A percentile compares a stretch with the other conserved stretches of the same genome.
Conservation (phyloP, 441 rosid genomes). For the Brassica balearica region DNA sequence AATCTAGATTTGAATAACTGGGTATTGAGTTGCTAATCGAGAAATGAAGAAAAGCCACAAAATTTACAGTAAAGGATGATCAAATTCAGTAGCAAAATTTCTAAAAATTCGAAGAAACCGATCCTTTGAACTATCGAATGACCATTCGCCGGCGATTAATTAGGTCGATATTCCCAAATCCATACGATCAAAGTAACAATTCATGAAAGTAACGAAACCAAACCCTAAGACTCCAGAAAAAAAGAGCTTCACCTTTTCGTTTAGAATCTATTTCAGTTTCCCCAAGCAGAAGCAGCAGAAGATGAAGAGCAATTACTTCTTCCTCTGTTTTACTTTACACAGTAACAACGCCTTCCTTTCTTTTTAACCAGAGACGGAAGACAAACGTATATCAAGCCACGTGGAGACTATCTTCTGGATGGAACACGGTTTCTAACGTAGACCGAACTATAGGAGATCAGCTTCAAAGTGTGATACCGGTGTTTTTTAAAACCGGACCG, state of each 20-base stretch:
- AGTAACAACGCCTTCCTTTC: background rate
- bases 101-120: slow-evolving; percentile 9
- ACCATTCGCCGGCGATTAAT: slow-evolving; percentile 23
- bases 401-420: slow-evolving; percentile 19
- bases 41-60: slow-evolving; percentile 6
- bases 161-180: slow-evolving; percentile 17
- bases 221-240: slow-evolving; percentile 14
- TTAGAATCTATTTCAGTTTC: slow-evolving; percentile 27
- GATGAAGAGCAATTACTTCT: slow-evolving; percentile 17
- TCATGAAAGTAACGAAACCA: background rate
- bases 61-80: background rate
- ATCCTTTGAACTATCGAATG: background rate
- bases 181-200: background rate
- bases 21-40: background rate
- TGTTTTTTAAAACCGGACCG: too few relatives aligned
- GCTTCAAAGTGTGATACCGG: background rate
- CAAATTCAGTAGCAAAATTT: background rate
- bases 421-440: background rate
- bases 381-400: slow-evolving; percentile 21
- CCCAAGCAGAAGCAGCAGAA: background rate
- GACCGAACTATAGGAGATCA: slow-evolving; percentile 8
- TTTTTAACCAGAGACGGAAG: background rate
- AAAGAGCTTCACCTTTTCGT: slow-evolving; percentile 31
- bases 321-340: background rate
- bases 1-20: slow-evolving; percentile 8